A percentile compares a stretch with the other conserved stretches of the same genome.
phyloP scores from a whole-genome alignment of 805 yeast genomes.

The Candida insectalens region DNA sequence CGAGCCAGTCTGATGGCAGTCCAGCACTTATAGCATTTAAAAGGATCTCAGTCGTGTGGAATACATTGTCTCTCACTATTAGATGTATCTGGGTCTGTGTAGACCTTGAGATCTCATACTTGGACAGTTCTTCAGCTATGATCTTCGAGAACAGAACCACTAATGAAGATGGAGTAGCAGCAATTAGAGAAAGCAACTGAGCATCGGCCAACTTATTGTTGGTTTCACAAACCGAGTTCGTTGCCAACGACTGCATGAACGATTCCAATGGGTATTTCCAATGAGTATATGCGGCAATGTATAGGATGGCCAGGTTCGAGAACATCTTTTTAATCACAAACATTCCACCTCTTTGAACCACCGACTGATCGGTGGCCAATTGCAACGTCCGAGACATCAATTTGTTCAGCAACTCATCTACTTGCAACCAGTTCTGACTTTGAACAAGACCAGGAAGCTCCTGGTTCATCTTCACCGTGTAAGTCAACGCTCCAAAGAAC shows the following conservation, averaged over 20 bases:
- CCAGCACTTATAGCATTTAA: constrained; percentile 6
- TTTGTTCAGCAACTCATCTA: not conserved
- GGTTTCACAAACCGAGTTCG: not conserved
- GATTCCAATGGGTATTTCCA: constrained; percentile 34
- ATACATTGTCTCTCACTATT: constrained; percentile 26
- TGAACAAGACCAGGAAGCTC: not conserved
- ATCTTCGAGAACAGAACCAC: constrained; percentile 29
- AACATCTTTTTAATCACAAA: constrained; percentile 52
- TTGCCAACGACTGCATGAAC: not conserved
- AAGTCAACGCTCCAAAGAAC: constrained; percentile 78
- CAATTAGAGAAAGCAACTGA: constrained; percentile 1
- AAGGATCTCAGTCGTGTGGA: constrained; percentile 21
- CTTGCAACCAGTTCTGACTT: not conserved
- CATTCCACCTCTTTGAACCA: constrained; percentile 13
- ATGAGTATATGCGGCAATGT: constrained; percentile 24
- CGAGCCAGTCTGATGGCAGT: constrained; percentile 15
- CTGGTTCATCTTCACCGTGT: constrained; percentile 35
- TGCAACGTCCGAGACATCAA: constrained; percentile 1
- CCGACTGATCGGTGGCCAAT: constrained; percentile 1
- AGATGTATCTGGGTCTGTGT: constrained; percentile 26
- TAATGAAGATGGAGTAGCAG: constrained; percentile 2
- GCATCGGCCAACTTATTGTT: too few relatives aligned
- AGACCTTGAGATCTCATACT: constrained; percentile 22
- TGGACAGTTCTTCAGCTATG: constrained; percentile 41
- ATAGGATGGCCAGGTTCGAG: constrained; percentile 43